These are phyloP conservation scores for Barnettozyma sucrosica DNA, from an alignment of 805 yeast genomes.

Conservation along the genomic window DNA sequence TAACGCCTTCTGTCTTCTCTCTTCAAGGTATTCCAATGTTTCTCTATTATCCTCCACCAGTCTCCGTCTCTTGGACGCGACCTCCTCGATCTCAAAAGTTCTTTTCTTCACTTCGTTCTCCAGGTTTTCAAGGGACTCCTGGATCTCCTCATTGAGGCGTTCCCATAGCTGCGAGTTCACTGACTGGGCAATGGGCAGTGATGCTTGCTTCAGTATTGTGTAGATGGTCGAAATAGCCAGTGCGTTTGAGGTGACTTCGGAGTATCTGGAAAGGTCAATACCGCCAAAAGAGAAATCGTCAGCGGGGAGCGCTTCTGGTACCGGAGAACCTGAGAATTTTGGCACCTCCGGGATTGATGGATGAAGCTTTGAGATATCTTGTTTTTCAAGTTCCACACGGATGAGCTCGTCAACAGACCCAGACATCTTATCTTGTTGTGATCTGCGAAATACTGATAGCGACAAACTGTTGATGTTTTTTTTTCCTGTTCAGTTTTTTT, in stretches of 20 bases:
- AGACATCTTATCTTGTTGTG: neutral
- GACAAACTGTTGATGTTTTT: neutral
- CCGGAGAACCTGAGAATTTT: neutral
- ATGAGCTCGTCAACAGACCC: slow-evolving; percentile 1
- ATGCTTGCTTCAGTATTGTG: slow-evolving; percentile 1
- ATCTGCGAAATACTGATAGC: neutral
- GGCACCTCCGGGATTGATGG: neutral
- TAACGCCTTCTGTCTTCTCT: slow-evolving; percentile 6
- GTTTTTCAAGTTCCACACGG: neutral
- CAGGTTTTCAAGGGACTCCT: neutral
- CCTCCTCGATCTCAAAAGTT: neutral
- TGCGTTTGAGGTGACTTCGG: neutral
- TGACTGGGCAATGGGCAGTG: slow-evolving; percentile 2
- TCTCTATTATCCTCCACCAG: neutral
- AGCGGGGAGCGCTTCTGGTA: neutral
- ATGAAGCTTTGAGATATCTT: neutral
- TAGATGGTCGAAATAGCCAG: slow-evolving; percentile 2
- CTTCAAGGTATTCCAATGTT: slow-evolving; percentile 2
- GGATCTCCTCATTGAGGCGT: neutral
- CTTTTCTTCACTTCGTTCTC: neutral
- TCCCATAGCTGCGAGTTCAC: slow-evolving; percentile 2
- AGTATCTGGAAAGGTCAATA: slow-evolving; percentile 5
- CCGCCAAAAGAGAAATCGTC: slow-evolving; percentile 5
- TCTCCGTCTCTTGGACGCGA: slow-evolving; percentile 6
- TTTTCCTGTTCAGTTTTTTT: neutral